Evolutionary conservation across 2,329 filamentous ascomycete species (phyloP), one percentile per base, ranked within the genome.

Genomic region (Aspergillus viridinutans): DNA sequence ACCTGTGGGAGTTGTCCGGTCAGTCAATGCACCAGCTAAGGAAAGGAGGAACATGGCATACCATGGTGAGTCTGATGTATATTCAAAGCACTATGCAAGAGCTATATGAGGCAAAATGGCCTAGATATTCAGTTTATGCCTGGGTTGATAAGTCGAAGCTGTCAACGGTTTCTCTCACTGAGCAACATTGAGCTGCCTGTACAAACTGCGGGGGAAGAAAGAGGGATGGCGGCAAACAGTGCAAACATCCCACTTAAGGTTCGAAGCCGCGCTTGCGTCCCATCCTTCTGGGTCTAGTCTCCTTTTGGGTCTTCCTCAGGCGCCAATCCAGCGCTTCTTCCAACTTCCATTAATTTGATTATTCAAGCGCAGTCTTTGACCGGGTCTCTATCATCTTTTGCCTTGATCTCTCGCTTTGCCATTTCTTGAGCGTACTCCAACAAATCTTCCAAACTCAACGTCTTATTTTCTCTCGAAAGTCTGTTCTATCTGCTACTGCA

Each of bases 1-100:
- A 83, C 78, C 85, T 89, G 66, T 28, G 40, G 26, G 51, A 50
- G 25, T 29, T 47, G 49, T 49, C 21, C 20, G 38, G 54, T 59
- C 21, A 60, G 59, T n/a, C 53, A 52, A 8, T 50, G 42, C 57
- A 43, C 9, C 49, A 54, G 53, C 28, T 50, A 35, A 55, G 23
- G 26, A 48, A 48, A 14, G 42, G 25, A 20, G 8, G 5, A 3
- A 42, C 20, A 21, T 5, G 17, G 25, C 51, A 48, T 54, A 61
- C 59, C 59, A 61, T 61, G 42, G 38, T 60, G 58, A 38, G 23
- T 47, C n/a, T 42, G 32, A 52, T 42, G 43, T 40, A 21, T 52
- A 40, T 25, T 54, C n/a, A 42, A 21, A 40, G 23, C 38, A 23
- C 38, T 49, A 25, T 38, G 49, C 32, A 28, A 53, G 28, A 47